Evolutionary conservation across 768 basidiomycete species (phyloP), one percentile per base, ranked within the genome.

Genomic region (Boletus barrowsii): DNA sequence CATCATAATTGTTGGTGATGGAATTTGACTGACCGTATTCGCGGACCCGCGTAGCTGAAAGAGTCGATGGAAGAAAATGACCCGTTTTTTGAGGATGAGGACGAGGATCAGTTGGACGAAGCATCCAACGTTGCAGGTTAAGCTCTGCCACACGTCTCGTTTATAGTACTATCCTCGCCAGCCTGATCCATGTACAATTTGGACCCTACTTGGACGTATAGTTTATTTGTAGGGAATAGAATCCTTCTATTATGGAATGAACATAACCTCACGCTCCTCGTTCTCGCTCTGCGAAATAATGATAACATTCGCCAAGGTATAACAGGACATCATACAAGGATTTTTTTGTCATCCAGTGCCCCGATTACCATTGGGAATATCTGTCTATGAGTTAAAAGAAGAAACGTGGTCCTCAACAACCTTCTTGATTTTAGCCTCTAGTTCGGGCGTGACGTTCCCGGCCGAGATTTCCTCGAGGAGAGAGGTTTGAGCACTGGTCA

Each of bases 401-500:
- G 88, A 75, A 60, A 93, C 91, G 62, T 92, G 90, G 65, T 91
- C 88, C 76, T 92, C 90, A 22, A 93, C 90, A 63, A 86, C 88
- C 80, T 88, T 90, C 90, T 94, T 96, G 74, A 95, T 96, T 83
- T 93, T 84, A 42, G 78, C 83, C 79, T 98, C 96, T 58, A 97
- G 82, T 68, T 94, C 93, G 57, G 88, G 84, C 53, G 91, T 93
- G 67, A 98, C 87, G 57, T 75, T 80, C 54, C 95, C 97, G 58
- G 79, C 77, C 47, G 86, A 74, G 62, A 98, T 96, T 75, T 95
- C 90, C 68, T 83, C 77, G 42, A 99, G 86, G 64, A 99, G 86
- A 33, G 78, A 62, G 46, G 70, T 57, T 75, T 98, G 90, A 49
- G 88, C 76, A 53, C 88, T 75, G 39, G 84, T 75, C 63, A 99